Conservation (phyloP, 148 eudicot species). For the Talinum fruticosum region DNA sequence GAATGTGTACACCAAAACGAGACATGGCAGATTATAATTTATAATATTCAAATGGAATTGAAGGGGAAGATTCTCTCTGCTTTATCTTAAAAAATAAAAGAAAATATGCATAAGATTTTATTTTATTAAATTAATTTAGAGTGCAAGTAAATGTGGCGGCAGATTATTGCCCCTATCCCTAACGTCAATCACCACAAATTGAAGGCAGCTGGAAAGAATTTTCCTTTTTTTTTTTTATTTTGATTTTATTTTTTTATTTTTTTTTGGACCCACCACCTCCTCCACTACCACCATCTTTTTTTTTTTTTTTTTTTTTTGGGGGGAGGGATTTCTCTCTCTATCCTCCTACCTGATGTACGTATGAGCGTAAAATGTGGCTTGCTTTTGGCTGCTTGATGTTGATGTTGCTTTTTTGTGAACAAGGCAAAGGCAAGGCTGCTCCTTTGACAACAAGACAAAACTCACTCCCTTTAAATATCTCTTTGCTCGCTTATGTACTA, state of each 20-base stretch:
- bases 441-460: neutral
- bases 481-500: no score
- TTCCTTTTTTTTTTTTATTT: no score
- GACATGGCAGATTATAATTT: no score
- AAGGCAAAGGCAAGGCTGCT: neutral
- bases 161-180: neutral
- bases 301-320: no score
- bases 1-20: neutral
- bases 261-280: neutral
- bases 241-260: no score
- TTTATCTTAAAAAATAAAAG: no score
- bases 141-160: neutral
- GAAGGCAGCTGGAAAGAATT: neutral
- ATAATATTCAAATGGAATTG: no score
- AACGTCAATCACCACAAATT: neutral
- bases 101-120: no score
- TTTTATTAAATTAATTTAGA: neutral
- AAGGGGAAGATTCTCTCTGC: slow-evolving; percentile 3
- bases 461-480: neutral
- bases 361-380: neutral
- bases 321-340: no score
- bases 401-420: neutral
- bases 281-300: neutral
- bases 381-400: neutral
- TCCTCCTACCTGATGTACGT: neutral